A percentile compares a stretch with the other conserved stretches of the same genome.
Conservation (phyloP, 441 rosid species). For the Pelargonium cotyledonis region DNA sequence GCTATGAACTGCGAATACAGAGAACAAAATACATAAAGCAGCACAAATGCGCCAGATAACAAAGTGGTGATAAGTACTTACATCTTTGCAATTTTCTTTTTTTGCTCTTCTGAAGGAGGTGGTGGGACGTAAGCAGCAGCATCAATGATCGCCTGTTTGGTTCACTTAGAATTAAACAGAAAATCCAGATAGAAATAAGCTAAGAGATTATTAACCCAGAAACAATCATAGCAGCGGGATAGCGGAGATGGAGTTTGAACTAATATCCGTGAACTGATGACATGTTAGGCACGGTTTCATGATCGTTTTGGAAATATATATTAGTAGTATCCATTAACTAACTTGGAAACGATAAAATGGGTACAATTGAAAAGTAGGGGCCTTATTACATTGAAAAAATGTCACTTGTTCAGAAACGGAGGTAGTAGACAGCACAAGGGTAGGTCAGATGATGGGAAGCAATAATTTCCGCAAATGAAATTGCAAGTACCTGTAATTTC, state of each 20-base stretch:
- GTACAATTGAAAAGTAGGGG: too few species aligned
- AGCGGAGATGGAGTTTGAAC: too few species aligned
- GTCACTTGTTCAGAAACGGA: too few species aligned
- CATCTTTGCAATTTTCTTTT: constrained; percentile 81
- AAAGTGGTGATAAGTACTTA: constrained; percentile 25
- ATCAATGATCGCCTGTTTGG: constrained; percentile 67
- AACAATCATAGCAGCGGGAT: too few species aligned
- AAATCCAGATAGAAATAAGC: neutral
- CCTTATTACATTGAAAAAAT: neutral
- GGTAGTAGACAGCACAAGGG: neutral
- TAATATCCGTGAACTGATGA: too few species aligned
- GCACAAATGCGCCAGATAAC: neutral
- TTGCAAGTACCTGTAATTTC: constrained; percentile 65
- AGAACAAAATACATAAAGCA: neutral
- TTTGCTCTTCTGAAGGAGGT: constrained; percentile 96
- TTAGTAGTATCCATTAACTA: too few species aligned
- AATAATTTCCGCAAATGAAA: constrained; percentile 1
- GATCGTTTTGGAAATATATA: too few species aligned
- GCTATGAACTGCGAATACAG: too few species aligned
- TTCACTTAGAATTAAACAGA: neutral
- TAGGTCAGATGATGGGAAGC: neutral
- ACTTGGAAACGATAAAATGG: too few species aligned
- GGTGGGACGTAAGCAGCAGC: constrained; percentile 91
- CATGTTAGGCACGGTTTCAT: too few species aligned
- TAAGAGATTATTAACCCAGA: too few species aligned